phyloP scores from a whole-genome alignment of 2,329 filamentous ascomycete genomes.

The Colletotrichum graminicola region DNA sequence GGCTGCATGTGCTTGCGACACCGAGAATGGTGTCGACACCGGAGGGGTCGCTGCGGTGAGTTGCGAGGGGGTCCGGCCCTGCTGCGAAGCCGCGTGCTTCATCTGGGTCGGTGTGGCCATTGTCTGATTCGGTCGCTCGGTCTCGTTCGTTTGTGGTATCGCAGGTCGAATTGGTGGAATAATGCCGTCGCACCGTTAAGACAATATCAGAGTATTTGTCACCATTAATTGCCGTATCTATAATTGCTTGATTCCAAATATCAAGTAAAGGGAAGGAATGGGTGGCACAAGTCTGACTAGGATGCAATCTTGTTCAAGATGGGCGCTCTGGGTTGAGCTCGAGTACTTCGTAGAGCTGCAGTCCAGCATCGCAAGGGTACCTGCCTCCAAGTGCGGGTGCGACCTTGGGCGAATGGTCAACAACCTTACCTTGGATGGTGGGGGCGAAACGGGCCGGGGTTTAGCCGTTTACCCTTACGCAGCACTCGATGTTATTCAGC shows the following conservation, averaged over 20 bases:
- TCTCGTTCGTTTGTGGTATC: constrained; percentile 5
- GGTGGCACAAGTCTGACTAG: not conserved
- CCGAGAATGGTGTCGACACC: constrained; percentile 75
- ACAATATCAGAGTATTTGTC: not conserved
- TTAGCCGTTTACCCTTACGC: not conserved
- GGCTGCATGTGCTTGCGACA: constrained; percentile 65
- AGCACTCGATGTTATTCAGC: not conserved
- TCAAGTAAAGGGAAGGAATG: too few species aligned
- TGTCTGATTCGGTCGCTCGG: constrained; percentile 8
- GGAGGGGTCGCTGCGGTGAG: constrained; percentile 70
- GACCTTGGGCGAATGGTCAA: not conserved
- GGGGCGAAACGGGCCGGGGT: not conserved
- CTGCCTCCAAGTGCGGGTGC: not conserved
- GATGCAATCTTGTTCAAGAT: constrained; percentile 4
- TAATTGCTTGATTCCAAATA: not conserved
- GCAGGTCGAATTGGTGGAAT: not conserved
- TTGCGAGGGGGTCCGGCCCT: constrained; percentile 64
- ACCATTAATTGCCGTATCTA: constrained; percentile 16
- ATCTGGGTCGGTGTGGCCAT: constrained; percentile 66
- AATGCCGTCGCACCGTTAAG: not conserved
- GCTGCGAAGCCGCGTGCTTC: constrained; percentile 65
- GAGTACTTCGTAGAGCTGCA: constrained; percentile 8
- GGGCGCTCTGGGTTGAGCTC: not conserved
- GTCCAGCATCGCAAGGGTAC: constrained; percentile 3
- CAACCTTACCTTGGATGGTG: not conserved